Percentiles rank a stretch among this genome's conserved stretches.
phyloP scores from a whole-genome alignment of 495 filamentous ascomycete species.

The Talaromyces proteolyticus region DNA sequence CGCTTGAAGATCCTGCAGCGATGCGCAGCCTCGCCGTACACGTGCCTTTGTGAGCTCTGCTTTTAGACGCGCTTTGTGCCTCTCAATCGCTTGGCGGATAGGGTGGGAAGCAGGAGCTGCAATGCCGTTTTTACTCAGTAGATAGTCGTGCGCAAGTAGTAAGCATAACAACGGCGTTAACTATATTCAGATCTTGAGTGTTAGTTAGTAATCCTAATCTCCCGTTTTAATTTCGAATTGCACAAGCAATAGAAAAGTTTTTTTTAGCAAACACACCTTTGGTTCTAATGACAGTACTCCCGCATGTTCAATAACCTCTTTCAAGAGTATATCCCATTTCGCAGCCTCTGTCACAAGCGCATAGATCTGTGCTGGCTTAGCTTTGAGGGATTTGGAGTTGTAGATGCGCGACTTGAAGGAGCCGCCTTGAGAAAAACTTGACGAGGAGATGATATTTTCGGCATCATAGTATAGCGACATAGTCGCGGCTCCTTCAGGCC shows the following conservation, averaged over 20 bases:
- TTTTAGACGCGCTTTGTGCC: slow-evolving; percentile 72
- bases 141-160: slow-evolving; percentile 79
- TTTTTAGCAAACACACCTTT: slow-evolving; percentile 73
- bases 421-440: slow-evolving; percentile 52
- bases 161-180: slow-evolving; percentile 75
- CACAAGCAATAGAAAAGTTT: background rate
- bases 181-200: slow-evolving; percentile 43
- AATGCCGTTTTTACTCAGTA: slow-evolving; percentile 76
- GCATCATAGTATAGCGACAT: slow-evolving; percentile 98
- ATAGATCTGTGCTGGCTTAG: slow-evolving; percentile 74
- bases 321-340: slow-evolving; percentile 84
- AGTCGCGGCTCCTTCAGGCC: background rate
- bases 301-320: slow-evolving; percentile 76
- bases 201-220: no score
- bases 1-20: slow-evolving; percentile 55
- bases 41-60: slow-evolving; percentile 79
- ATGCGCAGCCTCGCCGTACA: slow-evolving; percentile 60
- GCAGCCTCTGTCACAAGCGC: slow-evolving; percentile 77
- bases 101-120: slow-evolving; percentile 71
- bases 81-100: slow-evolving; percentile 63
- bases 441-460: slow-evolving; percentile 57
- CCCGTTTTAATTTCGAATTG: background rate
- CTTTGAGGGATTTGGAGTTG: slow-evolving; percentile 57
- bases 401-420: slow-evolving; percentile 83
- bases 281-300: slow-evolving; percentile 66